A percentile compares a stretch with the other conserved stretches of the same genome.
These are phyloP conservation scores for Ogataea corticis DNA, from an alignment of 805 yeast species.

Conservation along the genomic window DNA sequence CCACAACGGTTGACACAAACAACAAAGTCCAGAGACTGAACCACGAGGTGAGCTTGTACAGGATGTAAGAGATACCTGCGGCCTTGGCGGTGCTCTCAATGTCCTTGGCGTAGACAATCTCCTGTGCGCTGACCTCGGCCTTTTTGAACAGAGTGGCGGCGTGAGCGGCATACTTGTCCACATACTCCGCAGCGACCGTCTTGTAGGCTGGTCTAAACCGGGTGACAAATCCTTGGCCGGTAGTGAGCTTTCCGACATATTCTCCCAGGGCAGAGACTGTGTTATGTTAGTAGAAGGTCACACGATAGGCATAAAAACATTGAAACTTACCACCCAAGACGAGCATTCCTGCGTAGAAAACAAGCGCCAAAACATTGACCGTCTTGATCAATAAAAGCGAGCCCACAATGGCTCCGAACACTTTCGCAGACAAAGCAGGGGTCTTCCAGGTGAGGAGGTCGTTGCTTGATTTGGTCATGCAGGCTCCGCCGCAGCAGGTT, in stretches of 20 bases:
- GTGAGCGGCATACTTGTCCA: conserved; percentile 35
- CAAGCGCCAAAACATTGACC: conserved; percentile 59
- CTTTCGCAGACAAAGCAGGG: conserved; percentile 75
- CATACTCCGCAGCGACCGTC: conserved; percentile 31
- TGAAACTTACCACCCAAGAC: conserved; percentile 41
- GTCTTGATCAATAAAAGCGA: conserved; percentile 58
- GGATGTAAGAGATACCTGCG: conserved; percentile 62
- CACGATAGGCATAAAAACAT: not conserved
- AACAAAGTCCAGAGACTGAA: conserved; percentile 70
- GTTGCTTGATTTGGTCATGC: conserved; percentile 27
- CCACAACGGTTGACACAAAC: conserved; percentile 53
- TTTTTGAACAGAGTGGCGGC: conserved; percentile 43
- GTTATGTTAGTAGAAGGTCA: conserved; percentile 9
- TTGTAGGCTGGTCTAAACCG: conserved; percentile 64
- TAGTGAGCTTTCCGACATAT: conserved; percentile 66
- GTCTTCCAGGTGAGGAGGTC: conserved; percentile 69
- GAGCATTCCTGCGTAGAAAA: conserved; percentile 60
- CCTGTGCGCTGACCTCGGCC: conserved; percentile 54
- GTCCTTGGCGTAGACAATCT: conserved; percentile 65
- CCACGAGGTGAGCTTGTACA: conserved; percentile 73
- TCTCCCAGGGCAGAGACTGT: conserved; percentile 69
- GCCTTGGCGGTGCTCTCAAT: conserved; percentile 72
- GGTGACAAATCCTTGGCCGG: conserved; percentile 81
- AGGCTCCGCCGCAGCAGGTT: conserved; percentile 34
- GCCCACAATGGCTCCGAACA: conserved; percentile 63